Base-by-base conservation (phyloP, 1,284 basidiomycete genomes). In the Inonotus obliquus region DNA sequence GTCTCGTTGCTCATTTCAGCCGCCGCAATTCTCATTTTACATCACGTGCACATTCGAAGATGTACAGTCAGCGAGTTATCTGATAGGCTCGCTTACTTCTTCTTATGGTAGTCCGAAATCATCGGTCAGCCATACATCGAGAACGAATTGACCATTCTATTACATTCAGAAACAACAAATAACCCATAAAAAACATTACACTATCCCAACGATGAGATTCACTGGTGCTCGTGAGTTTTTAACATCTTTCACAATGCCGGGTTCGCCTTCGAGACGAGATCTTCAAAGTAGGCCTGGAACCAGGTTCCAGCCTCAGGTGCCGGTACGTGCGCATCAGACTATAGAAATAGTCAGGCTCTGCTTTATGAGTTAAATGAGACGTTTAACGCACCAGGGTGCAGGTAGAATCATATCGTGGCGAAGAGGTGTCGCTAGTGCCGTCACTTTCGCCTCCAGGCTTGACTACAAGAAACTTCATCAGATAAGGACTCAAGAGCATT, bases 371-470 rank as follows among this genome's bases (percentile, higher is more conserved):
- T n/a, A 2, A 3, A 45, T 5, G 51, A 57, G 63, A 39, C 53
- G 39, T 32, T 41, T 10, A 38, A 76, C 79, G 70, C 69, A 81
- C 79, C 75, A 74, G 63, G 70, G 74, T 68, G 69, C 84, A 86
- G 64, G 80, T 80, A 59, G 75, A 73, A 72, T 87, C 85, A 71
- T 77, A 86, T 59, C 84, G 79, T 19, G 79, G 66, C n/a, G 84
- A 73, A 14, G 79, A 81, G 54, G 75, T 78, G 77, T 86, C 79
- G 65, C 78, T 81, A 48, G 84, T 86, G 65, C 84, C 84, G 69
- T 86, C 85, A 64, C 77, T 82, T 73, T 86, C 84, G 66, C 84
- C 84, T 78, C 83, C 83, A 59, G 85, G 84, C 76, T 87, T 87
- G 66, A 84, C 60, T 61, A 17, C 27, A 49, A 39, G 7, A 17